Evolutionary conservation across 345 rosid genomes (phyloP), one percentile per base, ranked within the genome.

Genomic region (Cardamine resedifolia): DNA sequence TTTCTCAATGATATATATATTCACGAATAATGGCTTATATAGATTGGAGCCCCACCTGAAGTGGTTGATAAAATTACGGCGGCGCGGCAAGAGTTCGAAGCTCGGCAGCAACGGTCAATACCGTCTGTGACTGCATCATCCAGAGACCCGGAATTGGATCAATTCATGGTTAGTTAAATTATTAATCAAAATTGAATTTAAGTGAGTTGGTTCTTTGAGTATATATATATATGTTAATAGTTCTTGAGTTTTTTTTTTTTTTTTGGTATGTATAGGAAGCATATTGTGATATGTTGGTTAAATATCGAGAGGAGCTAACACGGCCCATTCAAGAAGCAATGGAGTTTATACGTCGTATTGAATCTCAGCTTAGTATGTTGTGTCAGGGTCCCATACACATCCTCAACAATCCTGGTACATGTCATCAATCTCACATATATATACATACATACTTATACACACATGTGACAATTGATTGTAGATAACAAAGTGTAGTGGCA

Each of bases 11-110:
- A 3, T 38, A 47, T 70, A 52, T 6, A 28, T 78, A 23, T 81
- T 65, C 30, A 52, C 21, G 68, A 30, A 18, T 23, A 19, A 58
- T 68, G 64, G 64, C 7, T 26, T 45, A 41, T 50, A 75, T 20
- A 95, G 99, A 87, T 91, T 26, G 99, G 99, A 84, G 99, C 98
- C 55, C 91, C 99, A 62, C 90, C 98, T 34, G 99, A 95, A 58
- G 84, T 88, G 24, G 88, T 82, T 36, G 90, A 85, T 27, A 80
- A 83, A 77, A 85, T 95, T 14, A 84, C 82, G 1, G 90, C 89
- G 24, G 90, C 85, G 26, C 74, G 90, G 19, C 94, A 88, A 72
- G 97, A 90, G 69, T 88, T 90, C 4, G 97, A 95, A 76, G 79
- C 90, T 4, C 14, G 58, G 30, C 81, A 87, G 58, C 93, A 85